Conservation (phyloP, 2,329 filamentous ascomycete species). For the Penicillium sp. region DNA sequence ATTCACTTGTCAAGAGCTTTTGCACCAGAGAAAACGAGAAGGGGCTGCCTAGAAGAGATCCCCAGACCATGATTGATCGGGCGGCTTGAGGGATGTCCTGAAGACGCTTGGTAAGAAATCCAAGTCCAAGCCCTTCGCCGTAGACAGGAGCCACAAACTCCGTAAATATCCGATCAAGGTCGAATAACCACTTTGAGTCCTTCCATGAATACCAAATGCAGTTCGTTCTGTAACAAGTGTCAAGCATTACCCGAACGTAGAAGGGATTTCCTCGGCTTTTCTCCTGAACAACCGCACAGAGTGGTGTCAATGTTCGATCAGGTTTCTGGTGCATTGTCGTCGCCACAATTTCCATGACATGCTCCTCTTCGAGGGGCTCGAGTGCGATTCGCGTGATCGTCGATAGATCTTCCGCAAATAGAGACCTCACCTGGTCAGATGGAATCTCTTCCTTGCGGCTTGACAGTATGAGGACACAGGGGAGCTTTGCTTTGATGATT, state of each 20-base stretch:
- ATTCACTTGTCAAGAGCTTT: conserved; percentile 73
- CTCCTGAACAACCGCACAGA: conserved; percentile 83
- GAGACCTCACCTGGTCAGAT: conserved; percentile 42
- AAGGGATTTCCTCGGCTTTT: conserved; percentile 88
- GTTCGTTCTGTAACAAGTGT: conserved; percentile 78
- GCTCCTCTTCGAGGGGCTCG: conserved; percentile 70
- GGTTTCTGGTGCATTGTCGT: conserved; percentile 71
- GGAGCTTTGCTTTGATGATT: conserved; percentile 74
- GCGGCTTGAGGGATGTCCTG: conserved; percentile 72
- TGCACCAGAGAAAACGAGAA: conserved; percentile 84
- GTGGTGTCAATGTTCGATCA: conserved; percentile 69
- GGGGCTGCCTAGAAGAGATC: conserved; percentile 73
- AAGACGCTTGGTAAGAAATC: conserved; percentile 77
- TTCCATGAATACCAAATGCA: conserved; percentile 92
- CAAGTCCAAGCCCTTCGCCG: conserved; percentile 75
- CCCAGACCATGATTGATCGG: conserved; percentile 83
- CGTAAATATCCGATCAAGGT: conserved; percentile 80
- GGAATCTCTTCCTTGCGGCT: conserved; percentile 67
- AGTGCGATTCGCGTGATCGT: conserved; percentile 70
- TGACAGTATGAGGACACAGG: conserved; percentile 78
- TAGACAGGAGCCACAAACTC: conserved; percentile 78
- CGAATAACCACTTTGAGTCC: conserved; percentile 77
- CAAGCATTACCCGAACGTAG: conserved; percentile 87
- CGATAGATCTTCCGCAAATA: conserved; percentile 52
- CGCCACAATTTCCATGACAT: conserved; percentile 80